Base-by-base conservation (phyloP, 2,329 filamentous ascomycete species). In the Rosellinia necatrix region DNA sequence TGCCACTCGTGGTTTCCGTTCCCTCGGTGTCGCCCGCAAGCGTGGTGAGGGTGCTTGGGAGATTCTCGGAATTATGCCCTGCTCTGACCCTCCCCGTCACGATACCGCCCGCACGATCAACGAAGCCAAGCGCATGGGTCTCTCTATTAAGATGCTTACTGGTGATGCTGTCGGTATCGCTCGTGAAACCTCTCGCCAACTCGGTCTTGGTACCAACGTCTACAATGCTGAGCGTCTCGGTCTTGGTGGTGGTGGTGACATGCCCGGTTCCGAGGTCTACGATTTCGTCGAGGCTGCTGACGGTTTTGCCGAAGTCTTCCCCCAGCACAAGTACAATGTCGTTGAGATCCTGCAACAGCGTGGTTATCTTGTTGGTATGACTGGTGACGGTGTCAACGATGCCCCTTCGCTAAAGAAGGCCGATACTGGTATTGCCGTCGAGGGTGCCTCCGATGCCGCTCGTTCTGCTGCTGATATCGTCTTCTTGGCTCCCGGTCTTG, bases 121-220 rank as follows among this genome's bases (percentile, higher is more conserved):
- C 74, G 91, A 96, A 76, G 91, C 91, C 70, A 93, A 94, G 82
- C 83, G 80, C 62, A 85, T 96, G 56, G 91, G 91, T 81, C 81
- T 96, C 60, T 92, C 89, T 66, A 92, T 96, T 78, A 96, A 96
- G 83, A 96, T 96, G 91, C 84, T 96, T 78, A 96, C 92, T 77
- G 91, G 91, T 83, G 91, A 96, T 72, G 91, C 92, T 65, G 91
- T 96, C 72, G 92, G 91, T 75, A 96, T 96, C 73, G 91, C 91
- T 67, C 88, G 90, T 79, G 91, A 96, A 77, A 96, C 91, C 66
- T 94, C 91, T 51, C 90, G 91, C 70, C 90, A 94, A 77, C 88
- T 96, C 64, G 91, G 91, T 79, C 87, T 96, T 58, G 91, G 91
- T 69, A 94, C 91, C 70, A 96, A 96, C 75, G 87, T 96, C 69